A percentile compares a stretch with the other conserved stretches of the same genome.
Evolutionary conservation across 2,329 filamentous ascomycete genomes (phyloP).

Genomic region (Thielaviopsis populi): DNA sequence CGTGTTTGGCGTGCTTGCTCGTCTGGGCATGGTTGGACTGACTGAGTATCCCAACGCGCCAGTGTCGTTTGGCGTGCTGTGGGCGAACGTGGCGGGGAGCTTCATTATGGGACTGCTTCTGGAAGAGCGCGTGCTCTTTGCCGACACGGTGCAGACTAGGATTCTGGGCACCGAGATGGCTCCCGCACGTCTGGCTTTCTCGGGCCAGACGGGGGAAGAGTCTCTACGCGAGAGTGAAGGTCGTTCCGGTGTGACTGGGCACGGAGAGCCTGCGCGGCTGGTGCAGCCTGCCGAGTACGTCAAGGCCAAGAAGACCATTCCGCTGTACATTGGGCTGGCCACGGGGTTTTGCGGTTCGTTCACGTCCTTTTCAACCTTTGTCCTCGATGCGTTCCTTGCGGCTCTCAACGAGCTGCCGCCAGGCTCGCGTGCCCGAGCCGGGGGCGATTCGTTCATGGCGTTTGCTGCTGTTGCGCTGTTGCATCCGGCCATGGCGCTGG

Average conservation of each 20-base stretch:
- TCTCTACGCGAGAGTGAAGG: conserved; percentile 13
- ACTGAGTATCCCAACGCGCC: conserved; percentile 68
- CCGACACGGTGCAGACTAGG: conserved; percentile 19
- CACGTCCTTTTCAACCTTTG: conserved; percentile 78
- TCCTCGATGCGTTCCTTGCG: conserved; percentile 64
- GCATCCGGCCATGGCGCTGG: conserved; percentile 55
- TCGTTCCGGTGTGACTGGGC: neutral
- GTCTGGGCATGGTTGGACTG: conserved; percentile 64
- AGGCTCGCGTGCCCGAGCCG: conserved; percentile 37
- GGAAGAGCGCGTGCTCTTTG: conserved; percentile 65
- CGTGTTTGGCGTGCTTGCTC: conserved; percentile 67
- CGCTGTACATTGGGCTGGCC: conserved; percentile 71
- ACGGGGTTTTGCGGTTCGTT: conserved; percentile 83
- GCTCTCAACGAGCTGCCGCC: conserved; percentile 54
- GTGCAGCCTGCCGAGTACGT: conserved; percentile 25
- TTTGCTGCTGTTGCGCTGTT: conserved; percentile 58
- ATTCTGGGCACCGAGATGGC: neutral
- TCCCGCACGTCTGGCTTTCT: neutral
- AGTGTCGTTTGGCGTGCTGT: conserved; percentile 57
- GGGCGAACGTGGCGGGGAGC: conserved; percentile 77
- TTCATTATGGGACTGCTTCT: conserved; percentile 72
- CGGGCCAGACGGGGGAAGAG: neutral
- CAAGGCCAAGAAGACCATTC: conserved; percentile 67
- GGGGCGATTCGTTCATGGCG: conserved; percentile 72
- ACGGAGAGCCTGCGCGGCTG: neutral